These are phyloP conservation scores for Kazachstania psychrophila DNA, from an alignment of 805 yeast genomes.

Conservation along the genomic window DNA sequence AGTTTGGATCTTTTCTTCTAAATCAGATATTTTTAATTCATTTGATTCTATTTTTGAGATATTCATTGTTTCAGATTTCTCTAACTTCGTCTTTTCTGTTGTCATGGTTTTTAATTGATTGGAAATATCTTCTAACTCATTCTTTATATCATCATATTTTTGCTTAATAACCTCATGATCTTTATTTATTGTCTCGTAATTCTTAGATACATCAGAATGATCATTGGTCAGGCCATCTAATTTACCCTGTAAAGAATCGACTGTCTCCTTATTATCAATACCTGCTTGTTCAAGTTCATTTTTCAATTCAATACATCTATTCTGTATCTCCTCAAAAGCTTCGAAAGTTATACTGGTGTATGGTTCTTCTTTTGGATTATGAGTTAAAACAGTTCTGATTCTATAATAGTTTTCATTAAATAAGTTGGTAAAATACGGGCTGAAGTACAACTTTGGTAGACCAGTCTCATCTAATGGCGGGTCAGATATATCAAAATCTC, in stretches of 20 bases:
- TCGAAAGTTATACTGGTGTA: conserved; percentile 53
- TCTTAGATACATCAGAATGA: conserved; percentile 6
- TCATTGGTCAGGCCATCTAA: conserved; percentile 12
- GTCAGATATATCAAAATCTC: conserved; percentile 39
- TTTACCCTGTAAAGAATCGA: conserved; percentile 16
- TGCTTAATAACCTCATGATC: conserved; percentile 8
- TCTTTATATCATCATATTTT: conserved; percentile 7
- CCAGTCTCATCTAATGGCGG: conserved; percentile 72
- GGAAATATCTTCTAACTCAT: conserved; percentile 4
- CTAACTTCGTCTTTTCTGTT: conserved; percentile 17
- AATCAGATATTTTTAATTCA: conserved; percentile 9
- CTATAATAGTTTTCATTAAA: conserved; percentile 63
- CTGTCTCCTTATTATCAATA: conserved; percentile 18
- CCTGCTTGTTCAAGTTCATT: conserved; percentile 27
- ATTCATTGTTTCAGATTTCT: conserved; percentile 28
- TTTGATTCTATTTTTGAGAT: conserved; percentile 30
- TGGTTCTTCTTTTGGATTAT: conserved; percentile 70
- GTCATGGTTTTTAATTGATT: conserved; percentile 14
- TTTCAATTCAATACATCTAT: conserved; percentile 28
- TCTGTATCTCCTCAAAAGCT: conserved; percentile 34
- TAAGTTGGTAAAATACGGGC: conserved; percentile 49
- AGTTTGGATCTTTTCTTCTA: conserved; percentile 13
- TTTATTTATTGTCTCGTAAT: conserved; percentile 1
- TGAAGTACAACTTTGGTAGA: conserved; percentile 74
- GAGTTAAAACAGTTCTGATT: conserved; percentile 59